Base-by-base conservation (phyloP, 768 basidiomycete species). In the Leccinum sublutescens region DNA sequence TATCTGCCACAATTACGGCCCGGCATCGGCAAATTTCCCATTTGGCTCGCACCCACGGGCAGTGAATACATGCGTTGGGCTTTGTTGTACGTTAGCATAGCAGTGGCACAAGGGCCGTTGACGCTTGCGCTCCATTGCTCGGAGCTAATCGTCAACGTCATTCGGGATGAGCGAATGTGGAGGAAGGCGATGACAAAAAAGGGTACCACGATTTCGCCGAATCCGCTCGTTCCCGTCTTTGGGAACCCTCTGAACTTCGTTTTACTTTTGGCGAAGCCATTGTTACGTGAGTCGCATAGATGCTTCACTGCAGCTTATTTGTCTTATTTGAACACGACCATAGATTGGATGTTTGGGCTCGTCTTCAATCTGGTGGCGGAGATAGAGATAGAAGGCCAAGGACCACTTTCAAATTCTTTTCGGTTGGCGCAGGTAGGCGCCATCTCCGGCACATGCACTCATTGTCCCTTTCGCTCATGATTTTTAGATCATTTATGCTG, bases 311-410 rank as follows among this genome's bases (percentile, higher is more conserved):
- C 23, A 15, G 5, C 34, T 43, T 31, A 10, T 31, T 33, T 27
- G 5, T 23, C 51, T 7, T 36, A 17, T 54, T 21, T 56, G 51
- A 54, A 31, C 11, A 17, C 21, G 43, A 2, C 15, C 21, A 10
- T 47, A 72, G 71, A 72, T 52, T 70, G 71, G 72, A 72, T 74
- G 72, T 65, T 74, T 36, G 71, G 71, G 10, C 67, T 74, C 25
- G 65, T 65, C 7, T 59, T 72, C 47, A 60, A 40, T 54, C 58
- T 62, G 38, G 51, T 52, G 0, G 61, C 1, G 7, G 25, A 27
- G 25, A 27, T 27, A 1, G 0, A n/a, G n/a, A n/a, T n/a, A n/a
- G n/a, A n/a, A n/a, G n/a, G n/a, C n/a, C n/a, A n/a, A n/a, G n/a
- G n/a, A n/a, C n/a, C n/a, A n/a, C n/a, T n/a, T n/a, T n/a, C n/a